phyloP scores from a whole-genome alignment of 2,329 filamentous ascomycete genomes.

The Fusarium siculi region DNA sequence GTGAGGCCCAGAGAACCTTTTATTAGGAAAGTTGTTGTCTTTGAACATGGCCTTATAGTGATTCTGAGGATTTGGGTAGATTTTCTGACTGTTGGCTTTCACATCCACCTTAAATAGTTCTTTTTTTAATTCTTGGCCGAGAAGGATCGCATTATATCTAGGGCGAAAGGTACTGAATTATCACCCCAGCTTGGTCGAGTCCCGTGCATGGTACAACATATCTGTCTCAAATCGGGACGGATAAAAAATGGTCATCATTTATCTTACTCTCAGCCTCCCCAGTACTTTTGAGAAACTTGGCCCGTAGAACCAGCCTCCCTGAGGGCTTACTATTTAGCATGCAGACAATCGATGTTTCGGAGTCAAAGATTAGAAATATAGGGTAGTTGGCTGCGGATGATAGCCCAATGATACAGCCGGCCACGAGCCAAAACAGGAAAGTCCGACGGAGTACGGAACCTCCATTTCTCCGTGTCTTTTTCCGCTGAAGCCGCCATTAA shows the following conservation, averaged over 20 bases:
- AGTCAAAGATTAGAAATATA: background rate
- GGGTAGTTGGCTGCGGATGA: background rate
- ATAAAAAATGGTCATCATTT: accelerated
- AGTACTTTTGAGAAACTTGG: too few species aligned
- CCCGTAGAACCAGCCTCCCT: accelerated
- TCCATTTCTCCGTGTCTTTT: background rate
- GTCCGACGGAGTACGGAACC: background rate
- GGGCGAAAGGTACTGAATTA: accelerated
- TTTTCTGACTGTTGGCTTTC: too few species aligned
- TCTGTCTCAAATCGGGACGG: too few species aligned
- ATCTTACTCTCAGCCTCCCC: accelerated
- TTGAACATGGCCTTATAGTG: too few species aligned
- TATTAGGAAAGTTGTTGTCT: too few species aligned
- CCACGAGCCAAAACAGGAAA: background rate
- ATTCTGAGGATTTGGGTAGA: too few species aligned
- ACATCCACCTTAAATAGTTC: too few species aligned
- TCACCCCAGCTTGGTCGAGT: too few species aligned
- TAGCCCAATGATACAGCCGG: background rate
- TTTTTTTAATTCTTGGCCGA: too few species aligned
- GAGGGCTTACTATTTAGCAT: accelerated
- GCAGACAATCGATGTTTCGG: background rate
- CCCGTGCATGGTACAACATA: too few species aligned
- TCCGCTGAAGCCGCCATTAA: accelerated
- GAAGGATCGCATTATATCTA: too few species aligned
- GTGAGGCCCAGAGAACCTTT: too few species aligned